Conservation (phyloP, 1,284 basidiomycete species). For the Cutaneotrichosporon mucoides region DNA sequence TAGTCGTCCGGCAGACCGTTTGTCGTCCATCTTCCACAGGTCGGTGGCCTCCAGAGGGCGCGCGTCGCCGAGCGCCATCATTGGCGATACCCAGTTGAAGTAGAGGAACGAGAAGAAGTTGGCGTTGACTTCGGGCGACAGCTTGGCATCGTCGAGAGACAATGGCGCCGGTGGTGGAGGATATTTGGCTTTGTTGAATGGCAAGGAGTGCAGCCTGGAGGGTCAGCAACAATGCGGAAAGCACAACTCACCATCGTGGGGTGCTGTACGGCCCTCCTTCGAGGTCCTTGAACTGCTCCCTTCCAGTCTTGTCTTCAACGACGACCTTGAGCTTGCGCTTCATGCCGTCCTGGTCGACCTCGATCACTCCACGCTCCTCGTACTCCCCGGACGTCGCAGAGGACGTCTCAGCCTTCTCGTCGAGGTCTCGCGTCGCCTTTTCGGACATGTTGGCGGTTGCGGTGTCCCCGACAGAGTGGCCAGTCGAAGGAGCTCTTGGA, state of each 20-base stretch:
- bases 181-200: conserved; percentile 46
- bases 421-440: background rate
- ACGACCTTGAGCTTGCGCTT: conserved; percentile 42
- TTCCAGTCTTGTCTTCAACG: conserved; percentile 38
- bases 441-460: background rate
- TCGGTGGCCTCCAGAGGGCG: conserved; percentile 77
- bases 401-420: conserved; percentile 3
- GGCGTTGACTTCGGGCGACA: conserved; percentile 57
- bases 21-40: conserved; percentile 69
- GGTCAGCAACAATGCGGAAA: conserved; percentile 1
- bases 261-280: conserved; percentile 38
- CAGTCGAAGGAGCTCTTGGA: too few species aligned
- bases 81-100: conserved; percentile 69
- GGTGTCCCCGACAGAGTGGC: too few species aligned
- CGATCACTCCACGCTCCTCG: conserved; percentile 17
- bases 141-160: conserved; percentile 57
- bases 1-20: conserved; percentile 57
- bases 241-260: conserved; percentile 40
- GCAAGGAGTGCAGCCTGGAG: conserved; percentile 44
- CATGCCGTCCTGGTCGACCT: conserved; percentile 24
- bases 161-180: conserved; percentile 53
- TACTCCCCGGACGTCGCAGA: conserved; percentile 3
- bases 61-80: conserved; percentile 58
- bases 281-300: conserved; percentile 37
- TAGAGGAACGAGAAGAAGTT: conserved; percentile 56